A percentile compares a stretch with the other conserved stretches of the same genome.
These are phyloP conservation scores for Floccularia luteovirens DNA, from an alignment of 768 basidiomycete genomes.

Conservation along the genomic window DNA sequence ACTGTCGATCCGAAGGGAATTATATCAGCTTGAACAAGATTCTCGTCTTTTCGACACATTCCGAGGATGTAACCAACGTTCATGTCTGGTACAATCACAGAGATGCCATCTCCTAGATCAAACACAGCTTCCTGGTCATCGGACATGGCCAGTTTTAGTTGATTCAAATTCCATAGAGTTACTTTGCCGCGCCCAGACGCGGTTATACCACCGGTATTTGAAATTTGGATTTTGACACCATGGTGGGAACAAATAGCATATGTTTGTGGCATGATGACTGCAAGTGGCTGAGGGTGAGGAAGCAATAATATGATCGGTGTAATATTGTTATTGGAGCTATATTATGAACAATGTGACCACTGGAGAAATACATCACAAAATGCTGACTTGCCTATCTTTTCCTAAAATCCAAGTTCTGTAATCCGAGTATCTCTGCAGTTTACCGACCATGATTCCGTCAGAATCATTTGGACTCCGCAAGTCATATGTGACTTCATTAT, in stretches of 20 bases:
- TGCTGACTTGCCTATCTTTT: conserved; percentile 11
- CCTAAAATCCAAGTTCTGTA: conserved; percentile 14
- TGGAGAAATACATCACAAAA: neutral
- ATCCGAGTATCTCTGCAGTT: neutral
- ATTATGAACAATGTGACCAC: conserved; percentile 2
- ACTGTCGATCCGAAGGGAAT: neutral
- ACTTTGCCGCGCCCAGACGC: conserved; percentile 1
- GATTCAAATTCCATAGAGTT: conserved; percentile 2
- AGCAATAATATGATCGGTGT: conserved; percentile 23
- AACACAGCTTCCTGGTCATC: no score
- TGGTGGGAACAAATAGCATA: conserved; percentile 3
- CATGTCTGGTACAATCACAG: no score
- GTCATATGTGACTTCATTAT: neutral
- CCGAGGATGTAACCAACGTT: no score
- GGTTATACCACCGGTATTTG: neutral
- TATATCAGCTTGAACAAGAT: neutral
- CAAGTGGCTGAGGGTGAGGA: conserved; percentile 11
- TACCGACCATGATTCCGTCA: neutral
- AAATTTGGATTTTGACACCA: conserved; percentile 1
- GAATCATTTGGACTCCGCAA: neutral
- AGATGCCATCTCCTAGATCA: no score
- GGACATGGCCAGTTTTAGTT: no score
- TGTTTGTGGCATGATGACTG: conserved; percentile 2
- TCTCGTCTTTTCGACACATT: no score
- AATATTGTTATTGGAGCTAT: conserved; percentile 12